phyloP scores from a whole-genome alignment of 2,329 filamentous ascomycete species.

The Colletotrichum sp. region DNA sequence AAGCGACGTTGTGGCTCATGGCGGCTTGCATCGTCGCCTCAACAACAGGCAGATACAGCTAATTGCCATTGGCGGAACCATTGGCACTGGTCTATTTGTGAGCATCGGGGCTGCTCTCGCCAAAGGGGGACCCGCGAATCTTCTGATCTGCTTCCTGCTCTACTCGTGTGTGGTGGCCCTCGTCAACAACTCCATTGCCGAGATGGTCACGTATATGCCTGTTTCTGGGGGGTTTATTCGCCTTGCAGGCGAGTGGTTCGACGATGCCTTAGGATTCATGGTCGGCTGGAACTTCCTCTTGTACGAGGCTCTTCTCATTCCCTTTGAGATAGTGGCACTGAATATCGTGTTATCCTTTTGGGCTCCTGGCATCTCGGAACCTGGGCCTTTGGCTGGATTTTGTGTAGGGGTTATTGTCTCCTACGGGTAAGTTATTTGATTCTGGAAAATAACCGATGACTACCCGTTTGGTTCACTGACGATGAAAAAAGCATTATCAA shows the following conservation, averaged over 20 bases:
- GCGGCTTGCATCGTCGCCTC: conserved; percentile 39
- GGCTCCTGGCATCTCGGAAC: conserved; percentile 19
- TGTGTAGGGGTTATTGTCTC: conserved; percentile 23
- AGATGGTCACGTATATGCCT: conserved; percentile 38
- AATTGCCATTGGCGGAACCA: conserved; percentile 52
- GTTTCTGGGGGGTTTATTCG: conserved; percentile 16
- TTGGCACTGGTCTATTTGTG: conserved; percentile 53
- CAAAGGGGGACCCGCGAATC: conserved; percentile 12
- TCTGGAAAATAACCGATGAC: not conserved
- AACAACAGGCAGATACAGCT: conserved; percentile 44
- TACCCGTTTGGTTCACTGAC: not conserved
- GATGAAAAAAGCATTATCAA: conserved; percentile 3
- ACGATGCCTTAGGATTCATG: conserved; percentile 60
- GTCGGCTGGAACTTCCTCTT: conserved; percentile 70
- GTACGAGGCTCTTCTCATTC: conserved; percentile 40
- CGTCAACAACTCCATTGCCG: conserved; percentile 42
- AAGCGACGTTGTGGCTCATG: not conserved
- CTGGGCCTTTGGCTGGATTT: conserved; percentile 24
- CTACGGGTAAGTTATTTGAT: conserved; percentile 1
- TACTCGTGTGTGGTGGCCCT: conserved; percentile 36
- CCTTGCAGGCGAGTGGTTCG: conserved; percentile 45
- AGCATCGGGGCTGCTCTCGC: conserved; percentile 44
- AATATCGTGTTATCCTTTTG: conserved; percentile 27
- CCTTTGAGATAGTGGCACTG: conserved; percentile 30
- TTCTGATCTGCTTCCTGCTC: conserved; percentile 12